phyloP scores from a whole-genome alignment of 129 eudicot species.

The Flaveria trinervia region DNA sequence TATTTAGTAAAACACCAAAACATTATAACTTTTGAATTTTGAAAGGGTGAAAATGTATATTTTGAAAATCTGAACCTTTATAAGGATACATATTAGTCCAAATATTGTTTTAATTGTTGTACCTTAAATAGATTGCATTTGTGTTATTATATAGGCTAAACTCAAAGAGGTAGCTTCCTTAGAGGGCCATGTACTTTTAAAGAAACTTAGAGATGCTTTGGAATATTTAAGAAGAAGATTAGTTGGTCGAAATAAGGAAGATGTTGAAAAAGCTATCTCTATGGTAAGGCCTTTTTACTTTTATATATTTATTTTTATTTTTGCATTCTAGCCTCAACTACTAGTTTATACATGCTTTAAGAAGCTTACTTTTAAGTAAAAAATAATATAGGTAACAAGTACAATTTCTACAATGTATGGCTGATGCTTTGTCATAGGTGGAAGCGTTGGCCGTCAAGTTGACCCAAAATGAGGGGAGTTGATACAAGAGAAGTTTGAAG shows the following conservation, averaged over 20 bases:
- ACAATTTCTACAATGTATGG: background rate
- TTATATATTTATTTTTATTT: background rate
- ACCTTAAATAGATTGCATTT: slow-evolving; percentile 7
- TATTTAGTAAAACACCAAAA: background rate
- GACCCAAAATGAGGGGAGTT: slow-evolving; percentile 97
- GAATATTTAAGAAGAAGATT: slow-evolving; percentile 82
- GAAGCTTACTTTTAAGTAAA: background rate
- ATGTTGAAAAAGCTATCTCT: slow-evolving; percentile 88
- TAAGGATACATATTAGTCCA: background rate
- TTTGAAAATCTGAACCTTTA: background rate
- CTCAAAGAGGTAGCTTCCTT: slow-evolving; percentile 83
- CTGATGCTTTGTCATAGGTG: slow-evolving; percentile 51
- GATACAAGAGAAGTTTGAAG: slow-evolving; percentile 95
- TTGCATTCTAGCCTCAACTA: background rate
- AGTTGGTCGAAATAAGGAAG: slow-evolving; percentile 83
- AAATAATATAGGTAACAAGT: background rate
- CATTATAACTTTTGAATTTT: background rate
- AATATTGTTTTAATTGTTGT: background rate
- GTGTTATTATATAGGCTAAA: slow-evolving; percentile 60
- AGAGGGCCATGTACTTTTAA: slow-evolving; percentile 96
- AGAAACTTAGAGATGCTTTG: slow-evolving; percentile 94
- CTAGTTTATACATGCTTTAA: background rate
- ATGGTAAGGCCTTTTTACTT: slow-evolving; percentile 50
- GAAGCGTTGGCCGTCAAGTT: slow-evolving; percentile 97
- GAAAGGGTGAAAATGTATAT: background rate